Conservation (phyloP, 768 basidiomycete species). For the Boletales sp. region DNA sequence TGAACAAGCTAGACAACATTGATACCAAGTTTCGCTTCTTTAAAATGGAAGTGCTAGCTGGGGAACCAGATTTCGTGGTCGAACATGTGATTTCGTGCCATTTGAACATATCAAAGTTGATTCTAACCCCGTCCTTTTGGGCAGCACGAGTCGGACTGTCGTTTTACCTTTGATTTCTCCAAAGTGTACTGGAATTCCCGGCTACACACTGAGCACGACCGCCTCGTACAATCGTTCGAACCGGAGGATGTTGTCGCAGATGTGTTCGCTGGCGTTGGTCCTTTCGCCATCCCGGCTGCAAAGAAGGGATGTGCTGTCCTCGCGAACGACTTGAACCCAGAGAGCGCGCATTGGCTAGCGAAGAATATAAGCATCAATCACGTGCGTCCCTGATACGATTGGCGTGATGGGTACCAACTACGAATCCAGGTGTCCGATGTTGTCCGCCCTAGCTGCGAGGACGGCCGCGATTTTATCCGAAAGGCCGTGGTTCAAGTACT, state of each 20-base stretch:
- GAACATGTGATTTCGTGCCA: conserved; percentile 62
- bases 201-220: conserved; percentile 85
- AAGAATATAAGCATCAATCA: conserved; percentile 75
- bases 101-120: not conserved
- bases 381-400: conserved; percentile 40
- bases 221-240: conserved; percentile 71
- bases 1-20: conserved; percentile 91
- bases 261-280: conserved; percentile 96
- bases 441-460: conserved; percentile 73
- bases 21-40: conserved; percentile 88
- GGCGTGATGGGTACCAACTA: conserved; percentile 1
- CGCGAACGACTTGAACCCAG: conserved; percentile 94
- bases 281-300: conserved; percentile 91
- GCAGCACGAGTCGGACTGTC: conserved; percentile 82
- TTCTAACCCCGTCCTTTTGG: conserved; percentile 1
- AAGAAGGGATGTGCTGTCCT: conserved; percentile 87
- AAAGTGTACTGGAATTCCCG: conserved; percentile 99
- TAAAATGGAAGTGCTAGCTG: conserved; percentile 94
- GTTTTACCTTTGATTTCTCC: conserved; percentile 91
- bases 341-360: conserved; percentile 71
- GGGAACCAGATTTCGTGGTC: conserved; percentile 82
- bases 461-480: conserved; percentile 85
- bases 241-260: conserved; percentile 83
- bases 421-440: conserved; percentile 53
- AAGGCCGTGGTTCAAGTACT: conserved; percentile 49